Evolutionary conservation across 2,329 filamentous ascomycete species (phyloP).

Genomic region (Aureobasidium sp.): DNA sequence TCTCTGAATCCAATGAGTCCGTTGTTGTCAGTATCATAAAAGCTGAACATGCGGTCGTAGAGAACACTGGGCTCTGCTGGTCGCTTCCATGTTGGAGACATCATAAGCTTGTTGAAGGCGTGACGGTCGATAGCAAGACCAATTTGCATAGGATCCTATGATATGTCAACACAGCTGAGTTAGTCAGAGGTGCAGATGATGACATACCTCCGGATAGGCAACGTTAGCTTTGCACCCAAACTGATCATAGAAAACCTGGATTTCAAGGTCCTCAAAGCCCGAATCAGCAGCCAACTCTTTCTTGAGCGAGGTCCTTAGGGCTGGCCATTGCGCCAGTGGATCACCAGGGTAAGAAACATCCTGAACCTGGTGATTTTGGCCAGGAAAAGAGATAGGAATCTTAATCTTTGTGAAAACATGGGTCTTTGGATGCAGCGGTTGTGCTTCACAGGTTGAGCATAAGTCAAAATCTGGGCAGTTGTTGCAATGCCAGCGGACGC

Average conservation of each 20-base stretch:
- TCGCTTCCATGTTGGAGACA: constrained; percentile 50
- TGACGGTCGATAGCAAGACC: constrained; percentile 80
- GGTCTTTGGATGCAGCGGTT: constrained; percentile 73
- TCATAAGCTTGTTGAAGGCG: constrained; percentile 85
- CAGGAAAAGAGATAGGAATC: constrained; percentile 78
- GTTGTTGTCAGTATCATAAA: constrained; percentile 88
- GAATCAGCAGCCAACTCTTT: constrained; percentile 45
- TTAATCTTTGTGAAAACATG: constrained; percentile 96
- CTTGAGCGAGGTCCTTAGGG: constrained; percentile 58
- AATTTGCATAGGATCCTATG: constrained; percentile 62
- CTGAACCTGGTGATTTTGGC: constrained; percentile 66
- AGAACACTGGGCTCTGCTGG: constrained; percentile 79
- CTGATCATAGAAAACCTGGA: constrained; percentile 94
- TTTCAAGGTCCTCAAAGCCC: constrained; percentile 65
- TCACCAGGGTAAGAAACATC: constrained; percentile 85
- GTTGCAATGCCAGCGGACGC: constrained; percentile 85
- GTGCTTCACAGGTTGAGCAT: constrained; percentile 79
- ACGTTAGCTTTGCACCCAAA: constrained; percentile 90
- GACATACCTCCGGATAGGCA: constrained; percentile 55
- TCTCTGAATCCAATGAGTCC: constrained; percentile 87
- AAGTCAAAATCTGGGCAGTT: constrained; percentile 96
- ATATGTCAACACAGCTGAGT: neutral
- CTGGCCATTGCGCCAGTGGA: constrained; percentile 59
- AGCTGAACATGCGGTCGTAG: constrained; percentile 92
- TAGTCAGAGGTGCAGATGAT: neutral